phyloP scores from a whole-genome alignment of 768 basidiomycete species.

The Pholiota microspora region DNA sequence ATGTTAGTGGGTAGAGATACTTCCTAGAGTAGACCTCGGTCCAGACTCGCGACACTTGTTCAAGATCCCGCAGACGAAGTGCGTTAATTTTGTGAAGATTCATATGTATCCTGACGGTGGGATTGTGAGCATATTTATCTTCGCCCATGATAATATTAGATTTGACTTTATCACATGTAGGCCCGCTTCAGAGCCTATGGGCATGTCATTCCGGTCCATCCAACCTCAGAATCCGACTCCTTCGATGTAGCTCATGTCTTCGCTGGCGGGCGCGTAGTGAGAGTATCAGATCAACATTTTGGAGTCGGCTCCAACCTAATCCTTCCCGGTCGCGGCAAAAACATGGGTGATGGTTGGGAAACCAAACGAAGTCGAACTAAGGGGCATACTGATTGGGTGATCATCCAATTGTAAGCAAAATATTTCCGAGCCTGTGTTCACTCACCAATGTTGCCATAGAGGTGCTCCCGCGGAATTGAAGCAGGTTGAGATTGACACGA shows the following conservation, averaged over 20 bases:
- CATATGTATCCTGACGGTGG: constrained; percentile 98
- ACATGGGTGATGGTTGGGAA: constrained; percentile 99
- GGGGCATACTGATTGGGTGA: constrained; percentile 88
- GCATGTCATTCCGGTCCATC: constrained; percentile 63
- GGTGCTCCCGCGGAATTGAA: constrained; percentile 75
- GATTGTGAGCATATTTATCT: constrained; percentile 57
- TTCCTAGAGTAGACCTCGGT: constrained; percentile 74
- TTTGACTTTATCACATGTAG: constrained; percentile 35
- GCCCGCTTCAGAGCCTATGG: constrained; percentile 94
- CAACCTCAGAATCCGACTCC: constrained; percentile 35
- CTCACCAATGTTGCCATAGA: constrained; percentile 33
- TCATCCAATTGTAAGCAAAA: constrained; percentile 79
- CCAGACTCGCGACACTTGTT: constrained; percentile 91
- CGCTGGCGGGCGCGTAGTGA: constrained; percentile 81
- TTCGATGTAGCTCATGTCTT: constrained; percentile 93
- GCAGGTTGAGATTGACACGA: constrained; percentile 86
- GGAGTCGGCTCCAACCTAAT: constrained; percentile 90
- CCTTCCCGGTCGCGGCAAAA: constrained; percentile 86
- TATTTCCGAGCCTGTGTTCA: neutral
- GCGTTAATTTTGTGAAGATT: constrained; percentile 81
- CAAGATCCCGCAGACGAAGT: constrained; percentile 51
- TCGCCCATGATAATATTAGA: constrained; percentile 6
- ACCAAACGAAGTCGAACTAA: constrained; percentile 81
- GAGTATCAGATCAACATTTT: constrained; percentile 92
- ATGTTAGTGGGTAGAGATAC: constrained; percentile 73